phyloP scores from a whole-genome alignment of 2,329 filamentous ascomycete genomes.

The Pseudogymnoascus sp. region DNA sequence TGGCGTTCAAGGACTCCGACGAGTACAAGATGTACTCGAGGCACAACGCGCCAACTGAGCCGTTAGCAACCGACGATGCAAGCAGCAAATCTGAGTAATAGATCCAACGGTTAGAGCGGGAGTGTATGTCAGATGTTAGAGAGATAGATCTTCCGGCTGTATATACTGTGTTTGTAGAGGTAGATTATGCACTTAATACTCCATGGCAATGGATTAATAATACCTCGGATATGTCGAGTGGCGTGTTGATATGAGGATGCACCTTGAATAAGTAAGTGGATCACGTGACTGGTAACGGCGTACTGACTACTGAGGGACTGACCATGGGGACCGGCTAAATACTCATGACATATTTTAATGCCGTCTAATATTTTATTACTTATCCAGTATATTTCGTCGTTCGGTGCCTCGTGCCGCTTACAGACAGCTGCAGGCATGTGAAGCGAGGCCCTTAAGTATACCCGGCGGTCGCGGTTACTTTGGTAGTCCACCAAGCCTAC shows the following conservation, averaged over 20 bases:
- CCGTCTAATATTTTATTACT: neutral
- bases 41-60: constrained; percentile 41
- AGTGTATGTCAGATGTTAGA: neutral
- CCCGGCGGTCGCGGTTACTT: neutral
- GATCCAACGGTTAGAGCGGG: neutral
- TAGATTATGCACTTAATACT: constrained; percentile 4
- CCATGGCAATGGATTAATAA: constrained; percentile 1
- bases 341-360: neutral
- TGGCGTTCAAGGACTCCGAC: constrained; percentile 46
- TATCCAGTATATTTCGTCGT: neutral
- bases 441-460: neutral
- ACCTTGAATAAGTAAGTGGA: neutral
- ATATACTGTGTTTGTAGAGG: constrained; percentile 3
- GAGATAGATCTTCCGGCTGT: neutral
- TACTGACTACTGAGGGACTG: neutral
- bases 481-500: neutral
- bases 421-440: neutral
- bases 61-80: neutral
- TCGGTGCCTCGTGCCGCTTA: neutral
- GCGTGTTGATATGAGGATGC: neutral
- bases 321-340: neutral
- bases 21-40: constrained; percentile 57
- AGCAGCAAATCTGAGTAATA: neutral
- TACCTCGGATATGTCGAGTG: neutral
- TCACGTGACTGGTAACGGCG: neutral